phyloP scores from a whole-genome alignment of 164 flowering plant species.

The Nymphaea colorata region DNA sequence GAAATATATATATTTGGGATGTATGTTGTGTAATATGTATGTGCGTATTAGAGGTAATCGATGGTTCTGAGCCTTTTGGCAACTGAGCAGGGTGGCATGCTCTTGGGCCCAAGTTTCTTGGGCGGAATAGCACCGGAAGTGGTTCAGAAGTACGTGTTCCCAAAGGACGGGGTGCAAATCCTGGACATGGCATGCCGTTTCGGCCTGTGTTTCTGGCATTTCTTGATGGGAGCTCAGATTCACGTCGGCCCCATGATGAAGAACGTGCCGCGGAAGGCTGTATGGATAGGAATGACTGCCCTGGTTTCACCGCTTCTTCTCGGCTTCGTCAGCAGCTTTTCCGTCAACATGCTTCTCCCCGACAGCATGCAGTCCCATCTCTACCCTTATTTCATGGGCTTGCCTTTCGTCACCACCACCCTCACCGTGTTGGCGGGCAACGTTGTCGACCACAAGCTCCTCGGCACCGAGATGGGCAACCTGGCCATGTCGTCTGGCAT shows the following conservation, averaged over 20 bases:
- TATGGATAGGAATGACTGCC: conserved; percentile 9
- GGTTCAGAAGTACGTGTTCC: conserved; percentile 8
- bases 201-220: conserved; percentile 16
- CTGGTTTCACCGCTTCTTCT: conserved; percentile 4
- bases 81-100: conserved; percentile 8
- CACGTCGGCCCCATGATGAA: conserved; percentile 9
- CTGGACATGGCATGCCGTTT: conserved; percentile 14
- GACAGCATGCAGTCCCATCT: neutral
- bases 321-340: neutral
- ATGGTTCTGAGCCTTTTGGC: neutral
- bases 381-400: conserved; percentile 1
- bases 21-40: too few relatives aligned
- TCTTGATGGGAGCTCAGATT: conserved; percentile 16
- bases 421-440: conserved; percentile 24
- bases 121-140: conserved; percentile 1
- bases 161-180: conserved; percentile 5
- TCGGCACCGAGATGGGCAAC: conserved; percentile 28
- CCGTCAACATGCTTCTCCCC: conserved; percentile 1
- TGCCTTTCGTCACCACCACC: conserved; percentile 8
- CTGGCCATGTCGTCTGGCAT: conserved; percentile 24
- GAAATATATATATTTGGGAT: too few relatives aligned
- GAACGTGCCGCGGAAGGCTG: conserved; percentile 11
- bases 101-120: conserved; percentile 9
- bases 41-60: too few relatives aligned
- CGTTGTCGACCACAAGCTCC: conserved; percentile 26